phyloP scores from a whole-genome alignment of 164 flowering plant species.

The Aristolochia fimbriata region DNA sequence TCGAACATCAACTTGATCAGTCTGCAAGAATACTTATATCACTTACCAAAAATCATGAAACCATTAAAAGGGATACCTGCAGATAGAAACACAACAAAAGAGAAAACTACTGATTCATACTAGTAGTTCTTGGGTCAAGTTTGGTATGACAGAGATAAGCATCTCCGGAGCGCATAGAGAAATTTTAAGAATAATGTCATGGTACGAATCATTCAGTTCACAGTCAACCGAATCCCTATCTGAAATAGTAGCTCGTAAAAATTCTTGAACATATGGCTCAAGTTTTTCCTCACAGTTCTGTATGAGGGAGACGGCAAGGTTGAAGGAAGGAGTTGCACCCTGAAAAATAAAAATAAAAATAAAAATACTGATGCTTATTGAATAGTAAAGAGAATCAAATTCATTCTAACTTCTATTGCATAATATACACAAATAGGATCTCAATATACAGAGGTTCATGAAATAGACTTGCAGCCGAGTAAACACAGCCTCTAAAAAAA shows the following conservation, averaged over 20 bases:
- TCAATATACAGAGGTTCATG: neutral
- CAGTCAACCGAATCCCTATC: constrained; percentile 53
- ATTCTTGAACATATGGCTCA: constrained; percentile 47
- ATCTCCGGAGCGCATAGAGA: constrained; percentile 67
- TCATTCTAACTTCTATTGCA: neutral
- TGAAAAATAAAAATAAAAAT: constrained; percentile 18
- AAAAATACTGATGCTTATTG: neutral
- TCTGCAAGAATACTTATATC: constrained; percentile 26
- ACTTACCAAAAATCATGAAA: neutral
- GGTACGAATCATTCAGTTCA: constrained; percentile 68
- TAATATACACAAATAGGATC: neutral
- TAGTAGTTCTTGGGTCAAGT: constrained; percentile 63
- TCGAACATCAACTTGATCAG: constrained; percentile 94
- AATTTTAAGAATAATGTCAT: constrained; percentile 65
- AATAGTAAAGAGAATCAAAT: neutral
- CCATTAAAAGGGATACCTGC: neutral
- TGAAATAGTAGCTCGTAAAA: constrained; percentile 58
- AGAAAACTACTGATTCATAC: constrained; percentile 22
- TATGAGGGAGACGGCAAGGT: constrained; percentile 65
- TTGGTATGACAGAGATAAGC: constrained; percentile 79
- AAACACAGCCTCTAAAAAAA: neutral
- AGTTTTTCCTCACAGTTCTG: constrained; percentile 49
- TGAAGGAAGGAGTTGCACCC: constrained; percentile 46
- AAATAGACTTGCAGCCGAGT: neutral
- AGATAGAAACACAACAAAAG: neutral